Base-by-base conservation (phyloP, 345 rosid species). In the Noccaea caerulescens region DNA sequence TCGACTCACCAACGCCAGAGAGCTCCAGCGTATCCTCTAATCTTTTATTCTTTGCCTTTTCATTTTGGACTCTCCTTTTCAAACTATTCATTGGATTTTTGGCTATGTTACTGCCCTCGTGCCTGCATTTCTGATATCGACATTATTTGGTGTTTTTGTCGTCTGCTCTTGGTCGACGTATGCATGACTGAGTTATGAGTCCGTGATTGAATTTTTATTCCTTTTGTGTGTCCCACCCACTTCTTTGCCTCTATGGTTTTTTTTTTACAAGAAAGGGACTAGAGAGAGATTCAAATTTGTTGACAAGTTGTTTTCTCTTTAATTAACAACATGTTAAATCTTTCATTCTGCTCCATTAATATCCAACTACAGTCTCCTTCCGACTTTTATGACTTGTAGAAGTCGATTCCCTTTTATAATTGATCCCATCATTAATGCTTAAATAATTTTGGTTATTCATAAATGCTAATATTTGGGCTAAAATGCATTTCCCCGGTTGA, bases 21-120 rank as follows among this genome's bases (percentile, higher is more conserved):
- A 95, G 84, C 81, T 95, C 85, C 97, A 92, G 87, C 88, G 98
- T 72, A 95, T 95, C 12, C 96, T 94, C 78, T 91, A 82, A 80
- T 11, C 18, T 16, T 27, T 53, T 11, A 7, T 51, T 51, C 7
- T 51, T 50, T n/a, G 33, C 27, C 3, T 33, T 51, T 51, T 42
- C 12, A 41, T 3, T 41, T 2, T 41, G 9, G 44, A 51, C 14
- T 50, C 5, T 37, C 13, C n/a, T 64, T 49, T 2, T 11, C 14
- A 42, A 27, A 27, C 30, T 27, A 27, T 27, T 44, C 32, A 42
- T 55, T 50, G 42, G 20, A 33, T 7, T 45, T 20, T 57, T 58
- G 23, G 57, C 54, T 55, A 38, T 46, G 45, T 43, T 43, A 36
- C 34, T 3, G 16, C 12, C 12, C 64, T 41, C 64, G 49, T 58